phyloP scores from a whole-genome alignment of 2,329 filamentous ascomycete genomes.

The Drechmeria coniospora region DNA sequence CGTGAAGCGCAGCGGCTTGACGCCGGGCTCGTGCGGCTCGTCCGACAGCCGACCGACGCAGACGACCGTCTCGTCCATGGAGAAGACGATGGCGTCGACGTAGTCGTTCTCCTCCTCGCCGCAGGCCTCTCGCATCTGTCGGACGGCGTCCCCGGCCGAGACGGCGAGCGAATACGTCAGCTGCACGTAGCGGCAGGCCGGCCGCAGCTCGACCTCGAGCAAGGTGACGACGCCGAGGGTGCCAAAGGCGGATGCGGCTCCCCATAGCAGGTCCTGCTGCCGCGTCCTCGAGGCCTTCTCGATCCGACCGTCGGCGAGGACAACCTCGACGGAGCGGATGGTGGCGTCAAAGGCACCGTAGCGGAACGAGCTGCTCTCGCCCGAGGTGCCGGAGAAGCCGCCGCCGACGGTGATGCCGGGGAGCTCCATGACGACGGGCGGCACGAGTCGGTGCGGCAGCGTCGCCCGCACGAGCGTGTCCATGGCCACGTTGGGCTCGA shows the following conservation, averaged over 20 bases:
- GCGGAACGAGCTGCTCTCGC: slow-evolving; percentile 53
- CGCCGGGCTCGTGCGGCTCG: slow-evolving; percentile 17
- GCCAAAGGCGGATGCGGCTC: slow-evolving; percentile 49
- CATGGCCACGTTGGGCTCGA: slow-evolving; percentile 58
- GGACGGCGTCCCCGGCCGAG: slow-evolving; percentile 20
- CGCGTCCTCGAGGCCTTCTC: slow-evolving; percentile 36
- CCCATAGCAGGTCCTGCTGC: slow-evolving; percentile 45
- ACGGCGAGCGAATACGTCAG: slow-evolving; percentile 36
- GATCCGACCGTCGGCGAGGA: slow-evolving; percentile 45
- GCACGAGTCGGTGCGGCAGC: slow-evolving; percentile 38
- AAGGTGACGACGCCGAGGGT: slow-evolving; percentile 52
- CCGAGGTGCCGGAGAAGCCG: slow-evolving; percentile 50
- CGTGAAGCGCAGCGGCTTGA: slow-evolving; percentile 32
- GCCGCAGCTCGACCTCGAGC: slow-evolving; percentile 42
- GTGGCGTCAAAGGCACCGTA: slow-evolving; percentile 51
- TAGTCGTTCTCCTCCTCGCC: slow-evolving; percentile 37
- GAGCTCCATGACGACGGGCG: slow-evolving; percentile 56
- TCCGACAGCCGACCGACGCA: slow-evolving; percentile 45
- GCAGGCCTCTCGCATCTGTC: slow-evolving; percentile 29
- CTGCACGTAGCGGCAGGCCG: slow-evolving; percentile 39
- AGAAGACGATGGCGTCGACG: slow-evolving; percentile 54
- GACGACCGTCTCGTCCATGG: slow-evolving; percentile 36
- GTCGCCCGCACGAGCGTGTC: slow-evolving; percentile 44
- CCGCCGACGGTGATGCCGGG: slow-evolving; percentile 58
- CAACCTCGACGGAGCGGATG: slow-evolving; percentile 46